These are phyloP conservation scores for Tephrocybe sp. DNA, from an alignment of 768 basidiomycete species.

Conservation along the genomic window DNA sequence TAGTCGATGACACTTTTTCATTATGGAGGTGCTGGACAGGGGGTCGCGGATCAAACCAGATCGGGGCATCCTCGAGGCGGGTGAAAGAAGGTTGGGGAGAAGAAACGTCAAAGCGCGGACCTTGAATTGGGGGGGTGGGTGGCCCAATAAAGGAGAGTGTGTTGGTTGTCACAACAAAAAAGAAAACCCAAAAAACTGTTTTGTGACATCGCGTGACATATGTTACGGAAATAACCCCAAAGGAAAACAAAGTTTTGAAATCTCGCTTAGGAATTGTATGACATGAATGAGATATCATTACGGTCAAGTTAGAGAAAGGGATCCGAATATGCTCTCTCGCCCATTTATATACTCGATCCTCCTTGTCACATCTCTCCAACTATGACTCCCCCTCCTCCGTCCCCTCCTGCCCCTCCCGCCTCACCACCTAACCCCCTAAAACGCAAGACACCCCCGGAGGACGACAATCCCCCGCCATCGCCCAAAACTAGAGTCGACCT, in stretches of 20 bases:
- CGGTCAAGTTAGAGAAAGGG: too few relatives aligned
- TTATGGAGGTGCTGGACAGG: background rate
- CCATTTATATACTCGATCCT: background rate
- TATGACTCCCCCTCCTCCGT: background rate
- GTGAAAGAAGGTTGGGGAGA: background rate
- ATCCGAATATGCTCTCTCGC: background rate
- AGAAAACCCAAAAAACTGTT: too few relatives aligned
- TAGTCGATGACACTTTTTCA: background rate
- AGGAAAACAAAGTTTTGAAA: too few relatives aligned
- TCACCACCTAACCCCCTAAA: conserved; percentile 15
- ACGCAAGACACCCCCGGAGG: conserved; percentile 24
- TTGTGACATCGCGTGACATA: too few relatives aligned
- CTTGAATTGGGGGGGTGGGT: background rate
- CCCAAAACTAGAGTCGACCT: background rate
- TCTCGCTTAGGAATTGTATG: too few relatives aligned
- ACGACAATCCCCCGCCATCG: background rate
- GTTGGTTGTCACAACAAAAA: background rate
- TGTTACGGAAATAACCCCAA: too few relatives aligned
- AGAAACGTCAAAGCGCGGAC: background rate
- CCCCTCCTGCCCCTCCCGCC: background rate
- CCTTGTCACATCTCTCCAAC: too few relatives aligned
- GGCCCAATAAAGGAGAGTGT: background rate
- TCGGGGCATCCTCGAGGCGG: conserved; percentile 1
- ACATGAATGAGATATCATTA: too few relatives aligned
- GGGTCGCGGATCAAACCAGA: conserved; percentile 5